Evolutionary conservation across 441 rosid species (phyloP).

Genomic region (Viola pubescens): DNA sequence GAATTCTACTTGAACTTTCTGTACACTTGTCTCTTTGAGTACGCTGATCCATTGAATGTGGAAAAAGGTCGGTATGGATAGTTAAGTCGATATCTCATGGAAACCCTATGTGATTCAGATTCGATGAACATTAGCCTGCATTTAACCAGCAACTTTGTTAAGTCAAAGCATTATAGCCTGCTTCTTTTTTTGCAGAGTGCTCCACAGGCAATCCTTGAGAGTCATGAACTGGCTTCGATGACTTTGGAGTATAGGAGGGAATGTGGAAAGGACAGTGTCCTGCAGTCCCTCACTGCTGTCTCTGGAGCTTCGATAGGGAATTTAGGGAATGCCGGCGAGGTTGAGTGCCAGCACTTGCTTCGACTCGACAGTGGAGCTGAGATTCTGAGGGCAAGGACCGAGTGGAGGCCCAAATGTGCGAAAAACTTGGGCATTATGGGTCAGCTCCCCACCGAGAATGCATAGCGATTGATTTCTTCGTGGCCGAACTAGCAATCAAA

Average conservation of each 20-base stretch:
- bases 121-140: too few species aligned
- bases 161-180: not conserved
- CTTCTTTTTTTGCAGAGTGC: constrained; percentile 49
- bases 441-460: constrained; percentile 32
- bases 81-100: too few species aligned
- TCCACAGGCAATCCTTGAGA: constrained; percentile 76
- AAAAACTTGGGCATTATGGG: constrained; percentile 31
- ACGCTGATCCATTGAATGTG: too few species aligned
- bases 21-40: too few species aligned
- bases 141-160: too few species aligned
- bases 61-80: too few species aligned
- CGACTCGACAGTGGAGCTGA: constrained; percentile 77
- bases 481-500: constrained; percentile 14
- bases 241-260: constrained; percentile 96
- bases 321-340: constrained; percentile 32
- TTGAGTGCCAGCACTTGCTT: constrained; percentile 91
- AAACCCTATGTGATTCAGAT: too few species aligned
- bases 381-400: constrained; percentile 81
- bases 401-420: constrained; percentile 73
- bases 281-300: constrained; percentile 78
- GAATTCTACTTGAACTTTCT: too few species aligned
- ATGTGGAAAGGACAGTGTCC: constrained; percentile 89
- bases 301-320: constrained; percentile 36
- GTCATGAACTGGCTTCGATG: constrained; percentile 62
- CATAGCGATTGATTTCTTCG: constrained; percentile 18